phyloP scores from a whole-genome alignment of 2,329 filamentous ascomycete species.

The Exophiala calicioides region DNA sequence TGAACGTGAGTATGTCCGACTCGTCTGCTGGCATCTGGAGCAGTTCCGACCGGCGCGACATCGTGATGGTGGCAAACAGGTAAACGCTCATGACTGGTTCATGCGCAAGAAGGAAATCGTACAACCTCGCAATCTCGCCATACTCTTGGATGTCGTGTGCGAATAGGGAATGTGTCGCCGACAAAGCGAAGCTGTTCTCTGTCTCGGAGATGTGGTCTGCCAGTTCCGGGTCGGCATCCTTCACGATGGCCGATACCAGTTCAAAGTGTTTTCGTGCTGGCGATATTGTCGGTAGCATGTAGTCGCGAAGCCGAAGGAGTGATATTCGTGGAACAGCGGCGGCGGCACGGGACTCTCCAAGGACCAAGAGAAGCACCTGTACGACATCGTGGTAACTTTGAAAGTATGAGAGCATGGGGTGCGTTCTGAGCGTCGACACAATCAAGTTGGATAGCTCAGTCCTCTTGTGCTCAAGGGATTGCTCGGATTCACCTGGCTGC shows the following conservation, averaged over 20 bases:
- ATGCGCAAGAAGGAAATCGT: conserved; percentile 84
- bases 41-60: conserved; percentile 79
- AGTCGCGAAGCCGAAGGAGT: conserved; percentile 87
- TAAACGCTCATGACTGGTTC: conserved; percentile 90
- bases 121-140: conserved; percentile 82
- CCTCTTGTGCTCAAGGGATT: conserved; percentile 71
- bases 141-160: conserved; percentile 94
- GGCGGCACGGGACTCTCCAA: conserved; percentile 64
- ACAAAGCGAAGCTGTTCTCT: conserved; percentile 87
- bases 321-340: conserved; percentile 77
- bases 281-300: conserved; percentile 87
- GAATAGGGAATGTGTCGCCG: conserved; percentile 93
- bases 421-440: conserved; percentile 71
- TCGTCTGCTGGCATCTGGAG: conserved; percentile 79
- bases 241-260: conserved; percentile 79
- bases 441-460: conserved; percentile 78
- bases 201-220: conserved; percentile 73
- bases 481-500: conserved; percentile 63
- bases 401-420: conserved; percentile 90
- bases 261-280: conserved; percentile 83
- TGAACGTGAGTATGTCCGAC: conserved; percentile 87
- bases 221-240: conserved; percentile 69
- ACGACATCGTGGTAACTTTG: conserved; percentile 99
- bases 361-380: conserved; percentile 87
- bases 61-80: conserved; percentile 84